Conservation (phyloP, 805 yeast genomes). For the Torulaspora maleeae region DNA sequence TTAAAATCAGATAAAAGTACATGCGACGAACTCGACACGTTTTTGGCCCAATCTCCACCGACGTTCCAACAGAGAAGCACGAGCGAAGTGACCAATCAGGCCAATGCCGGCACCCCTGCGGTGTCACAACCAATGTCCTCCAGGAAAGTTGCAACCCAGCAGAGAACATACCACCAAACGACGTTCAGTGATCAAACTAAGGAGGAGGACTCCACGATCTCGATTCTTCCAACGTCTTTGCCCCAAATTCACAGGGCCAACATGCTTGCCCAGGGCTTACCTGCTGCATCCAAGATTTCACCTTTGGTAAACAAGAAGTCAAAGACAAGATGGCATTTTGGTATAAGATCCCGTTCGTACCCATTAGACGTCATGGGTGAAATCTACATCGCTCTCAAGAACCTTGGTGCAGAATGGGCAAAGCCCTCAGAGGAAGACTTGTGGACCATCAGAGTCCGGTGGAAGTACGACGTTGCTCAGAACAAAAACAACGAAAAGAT, state of each 20-base stretch:
- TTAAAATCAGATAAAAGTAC: constrained; percentile 44
- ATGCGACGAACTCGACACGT: constrained; percentile 51
- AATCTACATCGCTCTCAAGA: constrained; percentile 87
- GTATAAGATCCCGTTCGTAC: constrained; percentile 90
- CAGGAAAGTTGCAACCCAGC: constrained; percentile 21
- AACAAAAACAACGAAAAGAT: constrained; percentile 35
- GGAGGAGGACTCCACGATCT: constrained; percentile 65
- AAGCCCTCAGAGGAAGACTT: constrained; percentile 90
- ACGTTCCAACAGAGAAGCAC: constrained; percentile 35
- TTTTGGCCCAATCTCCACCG: constrained; percentile 59
- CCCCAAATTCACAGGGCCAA: constrained; percentile 93
- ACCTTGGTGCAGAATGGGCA: constrained; percentile 96
- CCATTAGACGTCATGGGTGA: constrained; percentile 99
- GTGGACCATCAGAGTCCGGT: constrained; percentile 93
- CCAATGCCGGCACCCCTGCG: not conserved
- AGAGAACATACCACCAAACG: constrained; percentile 35
- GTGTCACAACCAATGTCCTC: constrained; percentile 6
- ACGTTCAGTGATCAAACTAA: constrained; percentile 30
- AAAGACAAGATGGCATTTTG: constrained; percentile 97
- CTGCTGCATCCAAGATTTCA: constrained; percentile 43
- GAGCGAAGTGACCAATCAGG: constrained; percentile 1
- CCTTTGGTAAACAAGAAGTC: constrained; percentile 74
- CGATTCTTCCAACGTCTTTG: constrained; percentile 86
- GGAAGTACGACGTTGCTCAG: constrained; percentile 63
- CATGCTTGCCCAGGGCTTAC: constrained; percentile 64